Evolutionary conservation across 2,329 filamentous ascomycete genomes (phyloP), one percentile per base, ranked within the genome.

Genomic region (Nemania abortiva): DNA sequence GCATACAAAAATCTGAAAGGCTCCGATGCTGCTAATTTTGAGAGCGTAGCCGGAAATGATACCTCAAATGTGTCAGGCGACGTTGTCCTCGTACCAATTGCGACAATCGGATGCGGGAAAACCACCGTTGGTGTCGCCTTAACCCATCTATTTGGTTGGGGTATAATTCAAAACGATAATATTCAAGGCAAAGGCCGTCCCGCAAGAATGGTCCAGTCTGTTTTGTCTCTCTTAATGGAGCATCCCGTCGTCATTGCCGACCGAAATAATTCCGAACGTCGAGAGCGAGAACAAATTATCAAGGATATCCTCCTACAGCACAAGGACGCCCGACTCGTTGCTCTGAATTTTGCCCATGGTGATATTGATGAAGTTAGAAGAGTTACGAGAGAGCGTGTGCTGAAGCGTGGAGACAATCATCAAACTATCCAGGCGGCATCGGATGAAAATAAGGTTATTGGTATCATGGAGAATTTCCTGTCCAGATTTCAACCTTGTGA

Each of bases 161-260:
- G 94, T 18, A 94, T 97, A 78, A 86, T 98, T 57, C 96, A 99
- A 78, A 99, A 99, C 78, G 96, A 99, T 82, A 97, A 99, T 78
- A 96, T 99, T 68, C 89, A 90, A 61, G 93, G 90, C 71, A 91
- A 92, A 78, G 88, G 87, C 64, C 92, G 95, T 42, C 92, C 94
- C 2, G 89, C 91, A 70, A 88, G 89, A 63, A 98, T 99, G 79
- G 92, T 91, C 0, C 86, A 89, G 59, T 88, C 89, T 42, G 85
- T 97, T 47, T 86, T 91, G 60, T 86, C 90, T 27, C 81, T 89
- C 63, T 85, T 98, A 37, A 82, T 87, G 24, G 83, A 87, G 0
- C 84, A 90, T 54, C 86, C 90, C 0, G 95, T 90, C 0, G 94
- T 97, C 63, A 89, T 97, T 76, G 94, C 96, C 1, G 96, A 99